Conservation (phyloP, 306 rosid genomes). For the Dicorynia guianensis region DNA sequence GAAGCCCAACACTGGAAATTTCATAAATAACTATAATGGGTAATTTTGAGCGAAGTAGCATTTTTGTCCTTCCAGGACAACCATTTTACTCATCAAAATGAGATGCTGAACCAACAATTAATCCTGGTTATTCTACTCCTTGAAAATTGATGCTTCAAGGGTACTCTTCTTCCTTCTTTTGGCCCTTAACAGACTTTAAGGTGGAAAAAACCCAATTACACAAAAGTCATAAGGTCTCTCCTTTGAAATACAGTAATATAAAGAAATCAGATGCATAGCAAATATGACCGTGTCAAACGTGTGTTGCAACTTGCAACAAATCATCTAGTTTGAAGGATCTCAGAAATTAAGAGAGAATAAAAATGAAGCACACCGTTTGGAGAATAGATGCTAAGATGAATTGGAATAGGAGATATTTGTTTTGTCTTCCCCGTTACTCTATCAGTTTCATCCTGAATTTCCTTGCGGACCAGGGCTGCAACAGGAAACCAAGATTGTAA, state of each 20-base stretch:
- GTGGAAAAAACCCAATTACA: too few relatives aligned
- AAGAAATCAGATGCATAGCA: not conserved
- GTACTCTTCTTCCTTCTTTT: not conserved
- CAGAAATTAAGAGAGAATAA: not conserved
- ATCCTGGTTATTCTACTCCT: not conserved
- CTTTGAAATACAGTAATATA: not conserved
- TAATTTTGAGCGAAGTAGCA: not conserved
- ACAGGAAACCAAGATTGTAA: constrained; percentile 32
- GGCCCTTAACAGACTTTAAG: too few relatives aligned
- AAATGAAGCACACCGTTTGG: constrained; percentile 70
- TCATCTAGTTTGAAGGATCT: constrained; percentile 14
- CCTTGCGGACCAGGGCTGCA: constrained; percentile 85
- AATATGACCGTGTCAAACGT: not conserved
- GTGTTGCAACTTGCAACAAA: constrained; percentile 13
- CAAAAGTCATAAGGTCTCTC: not conserved
- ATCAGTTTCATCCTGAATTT: constrained; percentile 96
- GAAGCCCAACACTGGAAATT: too few relatives aligned
- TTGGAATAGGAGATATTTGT: constrained; percentile 91
- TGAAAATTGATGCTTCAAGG: constrained; percentile 4
- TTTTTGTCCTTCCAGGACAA: too few relatives aligned
- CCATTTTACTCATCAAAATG: not conserved
- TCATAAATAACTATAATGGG: too few relatives aligned
- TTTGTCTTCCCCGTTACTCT: constrained; percentile 88
- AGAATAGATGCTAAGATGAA: constrained; percentile 97
- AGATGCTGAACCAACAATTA: not conserved